Base-by-base conservation (phyloP, 2,329 filamentous ascomycete species). In the Penicillium hordei region DNA sequence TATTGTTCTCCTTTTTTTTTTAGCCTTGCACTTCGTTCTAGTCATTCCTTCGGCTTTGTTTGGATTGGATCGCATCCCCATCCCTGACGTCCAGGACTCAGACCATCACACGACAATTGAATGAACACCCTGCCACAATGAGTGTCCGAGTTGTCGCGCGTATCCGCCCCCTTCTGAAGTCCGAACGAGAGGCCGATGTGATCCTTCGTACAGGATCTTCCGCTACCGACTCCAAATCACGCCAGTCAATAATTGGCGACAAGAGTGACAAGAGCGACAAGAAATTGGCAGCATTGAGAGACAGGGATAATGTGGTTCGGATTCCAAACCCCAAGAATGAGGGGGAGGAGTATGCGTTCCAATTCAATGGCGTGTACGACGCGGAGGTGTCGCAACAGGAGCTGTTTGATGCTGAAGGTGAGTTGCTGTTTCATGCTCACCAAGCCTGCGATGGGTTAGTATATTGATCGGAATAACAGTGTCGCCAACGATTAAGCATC, bases 261-360 rank as follows among this genome's bases (percentile, higher is more conserved):
- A 70, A 69, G 51, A 31, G 38, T 13, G 53, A 52, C 12, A 56
- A 56, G 43, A 53, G 34, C n/a, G 55, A 57, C 46, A 60, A 59
- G 44, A 66, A 67, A 52, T 45, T 71, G 44, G 70, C 70, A 2
- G 66, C 71, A 36, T 57, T 73, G 51, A 78, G 84, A 46, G 83
- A 83, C 64, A 83, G 82, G 63, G 82, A 86, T 21, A 85, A 83
- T 27, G 78, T 95, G 31, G 86, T 97, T 70, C 89, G 89, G 73
- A 95, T 97, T 68, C 93, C 93, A 4, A 97, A 92, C 71, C 93
- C 93, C 0, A 96, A 94, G 79, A 97, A 97, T 70, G 90, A 91
- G 63, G 81, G 84, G 23, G 93, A 97, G 76, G 89, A 93, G 70
- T 97, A 93, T 76, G 92, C 89, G 53, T 99, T 97, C 74, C 86